Conservation (phyloP, 805 yeast species). For the Nakazawaea pomicola region DNA sequence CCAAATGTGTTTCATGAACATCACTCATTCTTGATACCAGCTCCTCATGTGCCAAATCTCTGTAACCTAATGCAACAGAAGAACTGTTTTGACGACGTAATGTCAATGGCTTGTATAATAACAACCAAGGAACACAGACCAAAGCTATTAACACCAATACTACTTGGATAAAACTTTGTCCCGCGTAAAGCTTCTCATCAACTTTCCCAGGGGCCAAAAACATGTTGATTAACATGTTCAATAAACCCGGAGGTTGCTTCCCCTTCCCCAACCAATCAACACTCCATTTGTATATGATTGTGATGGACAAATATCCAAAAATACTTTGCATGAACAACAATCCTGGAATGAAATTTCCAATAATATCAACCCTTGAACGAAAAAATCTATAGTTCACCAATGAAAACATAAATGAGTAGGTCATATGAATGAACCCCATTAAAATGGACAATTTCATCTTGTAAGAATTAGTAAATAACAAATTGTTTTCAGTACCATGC, state of each 20-base stretch:
- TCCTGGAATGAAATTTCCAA: conserved; percentile 94
- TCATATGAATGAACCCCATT: conserved; percentile 94
- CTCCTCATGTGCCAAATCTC: conserved; percentile 30
- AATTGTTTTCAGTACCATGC: conserved; percentile 95
- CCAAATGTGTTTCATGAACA: conserved; percentile 22
- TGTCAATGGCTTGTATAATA: conserved; percentile 77
- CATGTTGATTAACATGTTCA: conserved; percentile 95
- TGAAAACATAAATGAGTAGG: conserved; percentile 82
- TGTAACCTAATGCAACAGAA: conserved; percentile 43
- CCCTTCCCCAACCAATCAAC: conserved; percentile 82
- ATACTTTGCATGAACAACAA: conserved; percentile 93
- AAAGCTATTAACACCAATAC: conserved; percentile 70
- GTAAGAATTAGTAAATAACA: conserved; percentile 89
- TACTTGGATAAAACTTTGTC: conserved; percentile 76
- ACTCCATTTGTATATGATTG: conserved; percentile 91
- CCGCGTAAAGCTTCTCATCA: conserved; percentile 73
- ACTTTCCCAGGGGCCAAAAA: conserved; percentile 88
- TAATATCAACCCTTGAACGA: conserved; percentile 69
- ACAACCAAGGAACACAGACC: conserved; percentile 87
- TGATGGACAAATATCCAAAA: conserved; percentile 83
- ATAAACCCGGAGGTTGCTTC: conserved; percentile 83
- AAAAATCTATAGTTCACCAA: conserved; percentile 71
- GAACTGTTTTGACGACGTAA: conserved; percentile 53
- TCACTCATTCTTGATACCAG: conserved; percentile 6
- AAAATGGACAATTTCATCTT: conserved; percentile 95